A percentile compares a stretch with the other conserved stretches of the same genome.
Evolutionary conservation across 768 basidiomycete genomes (phyloP).

Genomic region (Tulasnella sp.): DNA sequence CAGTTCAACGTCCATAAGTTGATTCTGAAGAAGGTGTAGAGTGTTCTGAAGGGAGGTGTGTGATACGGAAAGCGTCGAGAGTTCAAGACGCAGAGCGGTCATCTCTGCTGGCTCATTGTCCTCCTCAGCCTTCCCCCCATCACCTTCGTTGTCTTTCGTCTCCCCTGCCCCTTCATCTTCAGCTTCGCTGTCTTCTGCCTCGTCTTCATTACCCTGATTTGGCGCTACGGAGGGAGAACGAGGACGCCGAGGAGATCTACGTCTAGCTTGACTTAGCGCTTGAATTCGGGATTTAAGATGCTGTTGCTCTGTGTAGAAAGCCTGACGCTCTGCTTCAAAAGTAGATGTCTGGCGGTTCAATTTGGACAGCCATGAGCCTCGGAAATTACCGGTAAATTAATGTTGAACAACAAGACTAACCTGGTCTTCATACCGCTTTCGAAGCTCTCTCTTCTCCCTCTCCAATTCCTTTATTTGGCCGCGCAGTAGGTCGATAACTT

Average conservation of each 20-base stretch:
- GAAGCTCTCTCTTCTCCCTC: constrained; percentile 73
- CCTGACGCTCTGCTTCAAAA: constrained; percentile 84
- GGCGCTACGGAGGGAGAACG: constrained; percentile 10
- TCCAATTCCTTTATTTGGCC: constrained; percentile 72
- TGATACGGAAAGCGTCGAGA: constrained; percentile 77
- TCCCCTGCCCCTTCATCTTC: neutral
- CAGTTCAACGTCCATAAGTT: constrained; percentile 74
- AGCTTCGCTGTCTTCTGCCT: neutral
- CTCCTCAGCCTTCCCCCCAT: constrained; percentile 26
- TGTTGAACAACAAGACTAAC: constrained; percentile 36
- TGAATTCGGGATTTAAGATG: constrained; percentile 85
- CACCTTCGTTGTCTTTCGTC: neutral
- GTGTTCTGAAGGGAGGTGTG: constrained; percentile 75
- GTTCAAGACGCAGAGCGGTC: constrained; percentile 66
- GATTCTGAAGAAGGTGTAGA: constrained; percentile 67
- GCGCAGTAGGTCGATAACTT: constrained; percentile 71
- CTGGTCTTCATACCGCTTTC: constrained; percentile 81
- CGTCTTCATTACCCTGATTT: constrained; percentile 7
- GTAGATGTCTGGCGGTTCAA: constrained; percentile 53
- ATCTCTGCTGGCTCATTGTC: constrained; percentile 73
- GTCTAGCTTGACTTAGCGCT: constrained; percentile 53
- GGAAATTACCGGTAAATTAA: too few species aligned
- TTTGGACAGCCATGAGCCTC: too few species aligned
- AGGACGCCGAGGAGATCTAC: constrained; percentile 27
- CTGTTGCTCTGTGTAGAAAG: constrained; percentile 87